phyloP scores from a whole-genome alignment of 2,329 filamentous ascomycete genomes.

The Gyromitra esculenta region DNA sequence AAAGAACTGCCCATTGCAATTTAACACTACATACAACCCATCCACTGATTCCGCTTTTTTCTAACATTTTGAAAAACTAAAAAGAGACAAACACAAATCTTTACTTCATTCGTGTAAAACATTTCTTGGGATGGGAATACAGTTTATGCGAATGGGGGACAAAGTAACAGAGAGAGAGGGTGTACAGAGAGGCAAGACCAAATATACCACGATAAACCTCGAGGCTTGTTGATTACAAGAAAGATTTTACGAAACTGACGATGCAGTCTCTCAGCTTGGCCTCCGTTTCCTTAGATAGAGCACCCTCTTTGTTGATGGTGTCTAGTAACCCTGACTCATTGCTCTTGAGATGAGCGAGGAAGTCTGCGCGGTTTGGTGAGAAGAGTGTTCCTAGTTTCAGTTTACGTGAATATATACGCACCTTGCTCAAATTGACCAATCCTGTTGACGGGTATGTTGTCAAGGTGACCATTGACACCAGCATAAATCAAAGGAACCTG shows the following conservation, averaged over 20 bases:
- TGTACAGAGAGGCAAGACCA: conserved; percentile 36
- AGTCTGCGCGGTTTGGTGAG: conserved; percentile 69
- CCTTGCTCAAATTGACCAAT: conserved; percentile 84
- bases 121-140: conserved; percentile 39
- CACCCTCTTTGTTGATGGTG: conserved; percentile 94
- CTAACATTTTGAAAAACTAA: conserved; percentile 43
- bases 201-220: conserved; percentile 32
- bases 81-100: conserved; percentile 18
- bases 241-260: conserved; percentile 57
- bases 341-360: conserved; percentile 88
- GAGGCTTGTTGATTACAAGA: conserved; percentile 54
- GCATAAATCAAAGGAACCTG: conserved; percentile 99
- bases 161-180: conserved; percentile 31
- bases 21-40: conserved; percentile 43
- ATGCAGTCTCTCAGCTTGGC: conserved; percentile 81
- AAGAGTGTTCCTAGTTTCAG: background rate
- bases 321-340: conserved; percentile 86
- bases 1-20: conserved; percentile 25
- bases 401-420: conserved; percentile 12
- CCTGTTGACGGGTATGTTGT: conserved; percentile 87
- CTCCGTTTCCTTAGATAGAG: conserved; percentile 94
- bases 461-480: conserved; percentile 97
- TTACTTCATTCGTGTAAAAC: conserved; percentile 36
- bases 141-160: conserved; percentile 36
- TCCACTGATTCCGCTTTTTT: conserved; percentile 29